Evolutionary conservation across 106 monocot species (phyloP), one percentile per base, ranked within the genome.

Genomic region (Chionographis japonica): DNA sequence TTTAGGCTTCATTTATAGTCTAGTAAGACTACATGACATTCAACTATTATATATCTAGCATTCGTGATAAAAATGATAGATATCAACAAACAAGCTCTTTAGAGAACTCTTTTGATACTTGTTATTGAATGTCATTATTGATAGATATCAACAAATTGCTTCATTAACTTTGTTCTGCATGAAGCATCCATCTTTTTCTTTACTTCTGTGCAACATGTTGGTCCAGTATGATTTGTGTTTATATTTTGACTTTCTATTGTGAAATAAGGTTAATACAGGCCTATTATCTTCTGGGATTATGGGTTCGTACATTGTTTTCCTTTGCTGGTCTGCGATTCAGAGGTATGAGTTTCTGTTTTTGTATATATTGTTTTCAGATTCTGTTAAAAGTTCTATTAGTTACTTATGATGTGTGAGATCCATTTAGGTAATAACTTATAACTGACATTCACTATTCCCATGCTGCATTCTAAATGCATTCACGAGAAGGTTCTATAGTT

Each of bases 261-360:
- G 59, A 14, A 3, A 20, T 10, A 52, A 90, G 90, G 78, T 90
- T 42, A 81, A 83, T 67, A 68, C 52, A 57, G 90, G 90, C 62
- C 86, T 90, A 75, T 69, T 90, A 40, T 90, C 90, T 58, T 90
- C 90, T 68, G 80, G 69, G 12, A 83, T 90, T 19, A 86, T 90
- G 90, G 69, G 86, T 37, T 80, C 61, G 11, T 90, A 90, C 38
- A 81, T 78, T 73, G 83, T 86, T 37, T 90, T 80, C 56, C 86
- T 90, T 54, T 90, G 90, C 63, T 90, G 90, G 90, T 86, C 86
- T 39, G 80, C 75, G 41, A 83, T 90, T 54, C 83, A 81, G 58
- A 90, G 90, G 90, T 90, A 73, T 43, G 18, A 16, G 42, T 52
- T 56, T 13, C 52, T 17, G 41, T 13, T 40, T 52, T 37, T 2